phyloP scores from a whole-genome alignment of 2,329 filamentous ascomycete genomes.

The Penicillium janthinellum region DNA sequence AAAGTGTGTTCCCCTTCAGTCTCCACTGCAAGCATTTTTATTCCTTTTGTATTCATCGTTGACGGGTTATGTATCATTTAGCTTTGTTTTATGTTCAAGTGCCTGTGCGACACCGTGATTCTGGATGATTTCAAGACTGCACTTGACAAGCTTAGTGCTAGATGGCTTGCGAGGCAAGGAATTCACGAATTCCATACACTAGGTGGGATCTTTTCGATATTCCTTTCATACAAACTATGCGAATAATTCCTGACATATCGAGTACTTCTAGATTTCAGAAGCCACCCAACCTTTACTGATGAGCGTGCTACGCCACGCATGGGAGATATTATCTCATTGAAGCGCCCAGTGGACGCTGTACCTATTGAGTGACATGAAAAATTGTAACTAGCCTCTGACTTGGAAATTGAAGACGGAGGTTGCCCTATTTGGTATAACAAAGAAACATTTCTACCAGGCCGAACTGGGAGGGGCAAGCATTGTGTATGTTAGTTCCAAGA shows the following conservation, averaged over 20 bases:
- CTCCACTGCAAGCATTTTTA: not conserved
- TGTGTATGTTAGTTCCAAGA: not conserved
- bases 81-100: conserved; percentile 66
- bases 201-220: not conserved
- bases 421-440: not conserved
- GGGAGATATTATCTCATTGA: not conserved
- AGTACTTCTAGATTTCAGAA: not conserved
- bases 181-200: not conserved
- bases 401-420: not conserved
- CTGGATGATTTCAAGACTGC: conserved; percentile 69
- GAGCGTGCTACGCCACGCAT: not conserved
- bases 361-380: not conserved
- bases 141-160: conserved; percentile 52
- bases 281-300: not conserved
- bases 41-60: not conserved
- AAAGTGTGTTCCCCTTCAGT: not conserved
- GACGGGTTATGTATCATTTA: conserved; percentile 43
- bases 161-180: not conserved
- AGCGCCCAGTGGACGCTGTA: not conserved
- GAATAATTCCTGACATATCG: not conserved
- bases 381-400: not conserved
- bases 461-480: not conserved
- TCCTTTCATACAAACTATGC: not conserved
- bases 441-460: not conserved
- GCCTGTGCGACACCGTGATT: conserved; percentile 65